Conservation (phyloP, 2,329 filamentous ascomycete species). For the Aspergillus niger region DNA sequence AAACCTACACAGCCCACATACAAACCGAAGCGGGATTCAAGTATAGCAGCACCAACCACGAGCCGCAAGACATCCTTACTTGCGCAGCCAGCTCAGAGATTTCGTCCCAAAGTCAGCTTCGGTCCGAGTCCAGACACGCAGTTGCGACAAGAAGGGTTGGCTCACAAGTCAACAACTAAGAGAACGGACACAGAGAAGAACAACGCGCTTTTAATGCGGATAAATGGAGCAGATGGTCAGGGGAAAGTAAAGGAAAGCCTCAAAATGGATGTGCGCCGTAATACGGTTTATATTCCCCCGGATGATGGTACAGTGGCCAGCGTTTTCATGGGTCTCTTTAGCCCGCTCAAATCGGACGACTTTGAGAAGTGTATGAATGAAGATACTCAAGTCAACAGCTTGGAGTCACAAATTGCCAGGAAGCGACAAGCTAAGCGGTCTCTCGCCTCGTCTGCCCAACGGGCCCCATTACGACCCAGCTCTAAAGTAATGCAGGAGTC, state of each 20-base stretch:
- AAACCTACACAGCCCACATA: slow-evolving; percentile 13
- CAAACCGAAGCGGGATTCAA: slow-evolving; percentile 24
- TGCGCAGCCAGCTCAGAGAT: slow-evolving; percentile 44
- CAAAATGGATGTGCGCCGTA: slow-evolving; percentile 38
- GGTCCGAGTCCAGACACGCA: slow-evolving; percentile 23
- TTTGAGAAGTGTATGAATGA: slow-evolving; percentile 12
- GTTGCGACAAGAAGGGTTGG: slow-evolving; percentile 13
- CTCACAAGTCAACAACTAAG: slow-evolving; percentile 8
- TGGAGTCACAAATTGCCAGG: slow-evolving; percentile 38
- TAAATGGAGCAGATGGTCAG: slow-evolving; percentile 13
- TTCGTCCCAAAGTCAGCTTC: slow-evolving; percentile 38
- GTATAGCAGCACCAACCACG: slow-evolving; percentile 11
- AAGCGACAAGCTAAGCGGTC: slow-evolving; percentile 34
- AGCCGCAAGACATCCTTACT: slow-evolving; percentile 39
- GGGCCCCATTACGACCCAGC: slow-evolving; percentile 52
- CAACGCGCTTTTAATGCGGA: slow-evolving; percentile 19
- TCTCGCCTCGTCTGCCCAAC: slow-evolving; percentile 26
- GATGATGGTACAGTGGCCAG: slow-evolving; percentile 46
- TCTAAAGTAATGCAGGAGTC: slow-evolving; percentile 44
- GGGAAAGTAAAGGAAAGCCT: slow-evolving; percentile 19
- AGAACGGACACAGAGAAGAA: slow-evolving; percentile 18
- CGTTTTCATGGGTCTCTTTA: slow-evolving; percentile 48
- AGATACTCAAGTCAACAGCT: slow-evolving; percentile 30
- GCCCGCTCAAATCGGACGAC: slow-evolving; percentile 37
- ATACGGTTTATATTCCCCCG: slow-evolving; percentile 46